These are phyloP conservation scores for Aspergillus flavus DNA, from an alignment of 2,329 filamentous ascomycete genomes.

Conservation along the genomic window DNA sequence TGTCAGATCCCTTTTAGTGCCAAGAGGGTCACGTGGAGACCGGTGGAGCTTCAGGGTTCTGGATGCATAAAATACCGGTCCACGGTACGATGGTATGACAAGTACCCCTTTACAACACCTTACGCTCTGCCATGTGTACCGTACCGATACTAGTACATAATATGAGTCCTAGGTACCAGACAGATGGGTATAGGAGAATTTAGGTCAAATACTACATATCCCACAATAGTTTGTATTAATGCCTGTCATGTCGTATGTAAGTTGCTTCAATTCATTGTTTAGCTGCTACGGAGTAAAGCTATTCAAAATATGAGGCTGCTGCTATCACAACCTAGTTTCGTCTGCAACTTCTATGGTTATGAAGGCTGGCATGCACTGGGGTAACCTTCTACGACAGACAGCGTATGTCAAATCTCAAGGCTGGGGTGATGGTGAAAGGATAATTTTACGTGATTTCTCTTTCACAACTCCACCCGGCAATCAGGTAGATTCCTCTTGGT, in stretches of 20 bases:
- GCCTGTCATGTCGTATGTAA: not conserved
- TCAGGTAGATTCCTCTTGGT: not conserved
- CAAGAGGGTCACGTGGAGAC: conserved; percentile 20
- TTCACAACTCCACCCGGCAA: no score
- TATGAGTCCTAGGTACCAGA: no score
- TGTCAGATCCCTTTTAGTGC: conserved; percentile 17
- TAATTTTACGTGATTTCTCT: not conserved
- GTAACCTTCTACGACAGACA: not conserved
- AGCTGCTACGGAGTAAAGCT: not conserved
- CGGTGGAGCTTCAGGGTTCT: conserved; percentile 20
- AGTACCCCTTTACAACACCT: not conserved
- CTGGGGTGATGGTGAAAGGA: not conserved
- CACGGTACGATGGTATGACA: conserved; percentile 9
- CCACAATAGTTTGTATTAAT: not conserved
- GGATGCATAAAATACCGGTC: conserved; percentile 18
- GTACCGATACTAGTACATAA: no score
- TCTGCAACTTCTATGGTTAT: not conserved
- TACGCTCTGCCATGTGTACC: not conserved
- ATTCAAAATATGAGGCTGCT: not conserved
- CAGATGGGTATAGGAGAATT: no score
- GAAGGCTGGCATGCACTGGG: not conserved
- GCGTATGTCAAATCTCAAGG: not conserved
- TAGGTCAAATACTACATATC: not conserved
- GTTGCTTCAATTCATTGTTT: not conserved
- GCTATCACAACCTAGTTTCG: not conserved